Conservation (phyloP, 306 rosid genomes). For the Hippophae gyantsensis region DNA sequence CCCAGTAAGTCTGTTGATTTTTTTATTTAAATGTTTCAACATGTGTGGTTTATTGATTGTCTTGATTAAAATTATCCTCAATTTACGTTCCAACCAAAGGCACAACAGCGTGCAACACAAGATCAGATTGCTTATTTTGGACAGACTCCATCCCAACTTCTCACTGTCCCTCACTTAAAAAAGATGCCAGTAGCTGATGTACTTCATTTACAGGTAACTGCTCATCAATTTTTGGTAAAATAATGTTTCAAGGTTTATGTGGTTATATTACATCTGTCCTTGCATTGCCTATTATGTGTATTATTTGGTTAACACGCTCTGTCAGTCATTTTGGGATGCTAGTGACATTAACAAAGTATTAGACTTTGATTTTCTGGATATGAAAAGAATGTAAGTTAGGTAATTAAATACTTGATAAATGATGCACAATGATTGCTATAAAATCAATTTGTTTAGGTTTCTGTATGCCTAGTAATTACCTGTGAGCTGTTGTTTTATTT, state of each 20-base stretch:
- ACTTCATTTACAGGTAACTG: conserved; percentile 83
- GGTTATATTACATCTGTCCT: background rate
- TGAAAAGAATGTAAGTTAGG: too few species aligned
- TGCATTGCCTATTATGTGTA: too few species aligned
- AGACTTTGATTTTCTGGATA: too few species aligned
- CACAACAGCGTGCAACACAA: conserved; percentile 78
- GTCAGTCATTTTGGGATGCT: too few species aligned
- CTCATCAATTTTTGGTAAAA: conserved; percentile 10
- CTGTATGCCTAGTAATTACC: too few species aligned
- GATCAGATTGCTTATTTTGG: conserved; percentile 99
- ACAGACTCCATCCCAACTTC: conserved; percentile 95
- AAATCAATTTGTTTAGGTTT: too few species aligned
- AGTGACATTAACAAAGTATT: too few species aligned
- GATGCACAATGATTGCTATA: too few species aligned
- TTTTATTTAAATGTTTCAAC: conserved; percentile 10
- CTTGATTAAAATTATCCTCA: conserved; percentile 6
- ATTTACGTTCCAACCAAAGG: conserved; percentile 40
- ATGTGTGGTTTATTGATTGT: conserved; percentile 8
- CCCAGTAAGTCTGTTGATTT: conserved; percentile 49
- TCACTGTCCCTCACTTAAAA: conserved; percentile 74
- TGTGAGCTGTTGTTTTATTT: too few species aligned
- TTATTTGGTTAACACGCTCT: too few species aligned
- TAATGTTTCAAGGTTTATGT: background rate
- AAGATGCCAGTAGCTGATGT: conserved; percentile 71
- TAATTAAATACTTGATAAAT: too few species aligned